Base-by-base conservation (phyloP, 139 green algal species). In the Chara braunii region DNA sequence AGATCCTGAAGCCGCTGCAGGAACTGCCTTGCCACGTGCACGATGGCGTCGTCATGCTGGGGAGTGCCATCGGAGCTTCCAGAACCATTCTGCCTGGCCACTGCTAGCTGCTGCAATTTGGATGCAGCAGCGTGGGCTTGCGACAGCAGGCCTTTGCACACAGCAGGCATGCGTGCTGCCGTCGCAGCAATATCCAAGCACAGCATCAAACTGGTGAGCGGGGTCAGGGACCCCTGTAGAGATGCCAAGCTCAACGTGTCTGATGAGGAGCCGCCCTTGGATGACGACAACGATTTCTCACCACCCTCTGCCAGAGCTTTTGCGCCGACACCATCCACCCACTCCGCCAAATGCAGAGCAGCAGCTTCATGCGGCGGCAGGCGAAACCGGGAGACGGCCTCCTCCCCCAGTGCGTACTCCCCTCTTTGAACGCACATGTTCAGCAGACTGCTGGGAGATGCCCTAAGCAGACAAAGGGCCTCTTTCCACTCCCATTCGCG, bases 311-410 rank as follows among this genome's bases (percentile, higher is more conserved):
- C 51, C 33, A 14, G 44, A 53, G 60, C 51, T 55, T 35, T 50
- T 23, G 58, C 24, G 3, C 42, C 26, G 26, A 53, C 48, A 8
- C 14, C 18, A 42, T 70, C 60, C 60, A 70, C 51, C 60, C 60
- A 70, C 53, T 70, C 60, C 6, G 60, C 60, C 48, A 70, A 37
- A 36, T 70, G 51, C 23, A 70, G 60, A 35, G 28, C 31, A 8
- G 51, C 51, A 4, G 60, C 51, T 24, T 70, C 60, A 24, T 70
- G 24, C 14, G 50, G 48, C 11, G 51, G 14, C 60, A 70, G 53
- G 5, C 22, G 23, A 37, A 70, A 70, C 32, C 60, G 51, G 35
- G 40, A 24, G 6, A 70, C 50, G 23, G 51, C 60, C 51, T 70
- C 51, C 51, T 70, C 51, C 5, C 51, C 60, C 7, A 70, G 53